Evolutionary conservation across 208 protist genomes (phyloP).

Genomic region (Leishmania major): DNA sequence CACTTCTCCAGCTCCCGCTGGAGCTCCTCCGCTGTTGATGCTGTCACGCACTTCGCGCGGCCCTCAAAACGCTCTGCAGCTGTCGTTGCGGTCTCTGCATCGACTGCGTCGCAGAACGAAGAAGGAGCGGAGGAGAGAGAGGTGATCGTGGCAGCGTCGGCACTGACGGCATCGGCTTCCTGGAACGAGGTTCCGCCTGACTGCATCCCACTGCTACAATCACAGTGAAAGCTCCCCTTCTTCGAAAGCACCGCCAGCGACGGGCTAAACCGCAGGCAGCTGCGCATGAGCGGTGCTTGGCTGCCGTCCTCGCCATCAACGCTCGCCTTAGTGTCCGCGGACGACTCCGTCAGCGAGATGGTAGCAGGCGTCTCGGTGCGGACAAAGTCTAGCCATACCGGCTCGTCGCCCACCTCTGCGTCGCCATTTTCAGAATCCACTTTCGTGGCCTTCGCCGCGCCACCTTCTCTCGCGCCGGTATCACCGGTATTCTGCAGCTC

Average conservation of each 20-base stretch:
- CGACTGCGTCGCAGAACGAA: not conserved
- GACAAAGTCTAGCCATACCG: conserved; percentile 28
- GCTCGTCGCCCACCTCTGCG: not conserved
- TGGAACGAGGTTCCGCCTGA: not conserved
- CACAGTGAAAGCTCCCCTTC: not conserved
- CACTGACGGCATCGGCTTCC: not conserved
- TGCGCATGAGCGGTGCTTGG: conserved; percentile 1
- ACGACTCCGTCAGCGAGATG: not conserved
- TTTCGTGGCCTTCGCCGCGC: not conserved
- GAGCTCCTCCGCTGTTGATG: conserved; percentile 21
- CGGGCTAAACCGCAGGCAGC: conserved; percentile 20
- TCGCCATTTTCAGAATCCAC: not conserved
- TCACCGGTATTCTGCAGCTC: not conserved
- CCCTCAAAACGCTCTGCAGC: conserved; percentile 8
- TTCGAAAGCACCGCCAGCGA: not conserved
- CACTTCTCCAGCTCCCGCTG: conserved; percentile 30
- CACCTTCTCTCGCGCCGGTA: not conserved
- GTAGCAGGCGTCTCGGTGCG: conserved; percentile 2
- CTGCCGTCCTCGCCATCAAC: not conserved
- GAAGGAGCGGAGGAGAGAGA: not conserved
- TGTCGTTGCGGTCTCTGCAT: not conserved
- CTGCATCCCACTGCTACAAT: not conserved
- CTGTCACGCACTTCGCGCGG: conserved; percentile 13
- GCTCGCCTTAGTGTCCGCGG: not conserved
- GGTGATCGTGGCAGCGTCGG: not conserved